Percentiles rank a stretch among this genome's conserved stretches.
Evolutionary conservation across 2,329 filamentous ascomycete species (phyloP).

Genomic region (Fusarium continuum): DNA sequence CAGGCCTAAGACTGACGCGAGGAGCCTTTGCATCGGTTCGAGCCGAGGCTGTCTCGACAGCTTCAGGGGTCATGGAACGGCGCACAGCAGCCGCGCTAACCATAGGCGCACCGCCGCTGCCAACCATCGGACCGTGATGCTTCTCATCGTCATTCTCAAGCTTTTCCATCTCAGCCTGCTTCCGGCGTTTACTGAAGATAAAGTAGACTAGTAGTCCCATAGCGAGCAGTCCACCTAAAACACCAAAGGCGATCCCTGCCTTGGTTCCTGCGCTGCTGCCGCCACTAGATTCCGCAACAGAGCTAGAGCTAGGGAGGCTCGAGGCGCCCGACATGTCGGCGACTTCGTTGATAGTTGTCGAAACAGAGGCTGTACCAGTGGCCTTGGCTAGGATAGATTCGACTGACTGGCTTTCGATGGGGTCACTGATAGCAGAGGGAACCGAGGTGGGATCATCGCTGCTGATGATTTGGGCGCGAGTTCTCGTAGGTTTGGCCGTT

Average conservation of each 20-base stretch:
- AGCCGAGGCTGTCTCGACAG: constrained; percentile 21
- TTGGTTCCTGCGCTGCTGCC: constrained; percentile 60
- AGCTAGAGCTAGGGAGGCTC: constrained; percentile 32
- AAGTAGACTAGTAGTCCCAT: constrained; percentile 76
- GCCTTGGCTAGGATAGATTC: constrained; percentile 47
- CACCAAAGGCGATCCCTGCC: constrained; percentile 86
- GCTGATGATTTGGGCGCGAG: constrained; percentile 22
- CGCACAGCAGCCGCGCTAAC: constrained; percentile 11
- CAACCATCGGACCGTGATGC: constrained; percentile 52
- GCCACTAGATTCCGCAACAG: constrained; percentile 32
- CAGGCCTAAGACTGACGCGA: constrained; percentile 83
- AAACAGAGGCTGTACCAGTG: constrained; percentile 26
- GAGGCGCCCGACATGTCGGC: constrained; percentile 26
- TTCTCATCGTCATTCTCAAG: constrained; percentile 74
- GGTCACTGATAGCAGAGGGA: constrained; percentile 43
- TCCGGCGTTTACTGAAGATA: constrained; percentile 74
- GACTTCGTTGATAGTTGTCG: constrained; percentile 27
- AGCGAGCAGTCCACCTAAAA: constrained; percentile 74
- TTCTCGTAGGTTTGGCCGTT: constrained; percentile 34
- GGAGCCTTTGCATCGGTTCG: constrained; percentile 68
- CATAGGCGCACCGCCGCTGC: constrained; percentile 39
- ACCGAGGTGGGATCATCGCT: constrained; percentile 35
- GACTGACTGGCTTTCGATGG: constrained; percentile 40
- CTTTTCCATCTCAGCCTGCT: constrained; percentile 63
- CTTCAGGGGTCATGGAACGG: constrained; percentile 25